These are phyloP conservation scores for Akanthomyces muscarius DNA, from an alignment of 2,329 filamentous ascomycete species.

Conservation along the genomic window DNA sequence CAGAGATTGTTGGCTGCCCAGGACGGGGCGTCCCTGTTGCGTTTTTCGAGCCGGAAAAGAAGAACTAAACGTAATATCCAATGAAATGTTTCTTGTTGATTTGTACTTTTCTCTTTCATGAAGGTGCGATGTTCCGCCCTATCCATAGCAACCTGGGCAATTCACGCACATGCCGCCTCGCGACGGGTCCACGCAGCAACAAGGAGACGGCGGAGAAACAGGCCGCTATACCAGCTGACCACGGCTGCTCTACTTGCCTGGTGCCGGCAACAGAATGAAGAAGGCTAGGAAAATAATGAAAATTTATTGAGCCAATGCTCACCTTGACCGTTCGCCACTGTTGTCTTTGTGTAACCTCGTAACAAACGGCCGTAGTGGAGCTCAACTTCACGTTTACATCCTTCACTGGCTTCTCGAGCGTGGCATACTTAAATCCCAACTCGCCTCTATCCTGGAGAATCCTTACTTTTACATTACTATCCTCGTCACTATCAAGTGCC, in stretches of 20 bases:
- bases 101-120: neutral
- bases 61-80: neutral
- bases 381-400: neutral
- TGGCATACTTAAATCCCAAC: neutral
- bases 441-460: neutral
- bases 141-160: neutral
- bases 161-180: too few relatives aligned
- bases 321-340: too few relatives aligned
- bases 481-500: neutral
- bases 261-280: too few relatives aligned
- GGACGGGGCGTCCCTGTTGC: constrained; percentile 40
- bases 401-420: neutral
- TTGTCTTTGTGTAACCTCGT: neutral
- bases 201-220: neutral
- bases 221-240: neutral
- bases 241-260: too few relatives aligned
- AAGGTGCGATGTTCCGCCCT: neutral
- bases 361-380: neutral
- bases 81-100: neutral
- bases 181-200: neutral
- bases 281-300: too few relatives aligned
- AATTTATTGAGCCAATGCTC: too few relatives aligned
- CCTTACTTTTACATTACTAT: neutral
- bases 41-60: constrained; percentile 29
- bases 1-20: constrained; percentile 42